Conservation (phyloP, 1,139 yeast genomes). For the Debaryomyces nepalensis region DNA sequence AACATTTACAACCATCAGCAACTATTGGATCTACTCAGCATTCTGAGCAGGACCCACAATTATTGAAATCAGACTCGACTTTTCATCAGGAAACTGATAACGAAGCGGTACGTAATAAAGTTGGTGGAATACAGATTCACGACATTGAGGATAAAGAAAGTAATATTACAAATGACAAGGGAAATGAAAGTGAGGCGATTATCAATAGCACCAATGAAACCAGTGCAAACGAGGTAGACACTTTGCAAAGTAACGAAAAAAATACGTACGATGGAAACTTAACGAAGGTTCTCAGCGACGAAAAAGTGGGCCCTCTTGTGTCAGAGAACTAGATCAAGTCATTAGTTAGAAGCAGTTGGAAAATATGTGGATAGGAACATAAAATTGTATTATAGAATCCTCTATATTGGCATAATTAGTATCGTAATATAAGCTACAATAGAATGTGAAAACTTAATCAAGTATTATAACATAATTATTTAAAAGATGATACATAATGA, state of each 20-base stretch:
- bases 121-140: neutral
- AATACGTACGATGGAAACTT: constrained; percentile 1
- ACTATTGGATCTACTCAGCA: constrained; percentile 2
- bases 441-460: constrained; percentile 10
- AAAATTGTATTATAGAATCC: neutral
- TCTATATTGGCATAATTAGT: neutral
- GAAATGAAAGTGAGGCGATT: constrained; percentile 2
- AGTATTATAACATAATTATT: constrained; percentile 12
- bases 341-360: neutral
- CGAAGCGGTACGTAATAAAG: neutral
- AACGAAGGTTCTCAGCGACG: neutral
- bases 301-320: neutral
- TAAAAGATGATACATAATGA: constrained; percentile 13
- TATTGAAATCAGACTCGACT: neutral
- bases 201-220: constrained; percentile 4
- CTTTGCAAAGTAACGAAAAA: constrained; percentile 12
- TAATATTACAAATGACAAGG: constrained; percentile 1
- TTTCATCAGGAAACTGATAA: neutral
- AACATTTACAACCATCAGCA: constrained; percentile 10
- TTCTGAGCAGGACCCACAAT: neutral
- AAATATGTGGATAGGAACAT: neutral
- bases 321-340: neutral
- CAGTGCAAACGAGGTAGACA: constrained; percentile 12
- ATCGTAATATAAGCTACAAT: constrained; percentile 3
- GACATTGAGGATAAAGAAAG: constrained; percentile 6